A percentile compares a stretch with the other conserved stretches of the same genome.
Conservation (phyloP, 2,329 filamentous ascomycete species). For the Meredithiella fracta region DNA sequence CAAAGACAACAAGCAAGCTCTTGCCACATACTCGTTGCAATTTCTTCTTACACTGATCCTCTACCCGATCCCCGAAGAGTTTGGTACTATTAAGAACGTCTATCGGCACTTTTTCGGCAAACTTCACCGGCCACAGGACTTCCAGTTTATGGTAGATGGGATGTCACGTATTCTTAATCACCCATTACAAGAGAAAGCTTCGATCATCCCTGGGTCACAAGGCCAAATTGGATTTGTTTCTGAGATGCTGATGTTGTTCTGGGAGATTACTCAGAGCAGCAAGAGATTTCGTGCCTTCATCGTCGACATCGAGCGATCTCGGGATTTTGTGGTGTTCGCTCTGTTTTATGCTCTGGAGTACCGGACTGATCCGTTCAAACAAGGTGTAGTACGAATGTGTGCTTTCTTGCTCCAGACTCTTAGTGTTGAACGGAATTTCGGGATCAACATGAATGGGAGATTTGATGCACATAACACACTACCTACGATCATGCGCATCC, state of each 20-base stretch:
- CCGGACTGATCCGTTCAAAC: constrained; percentile 69
- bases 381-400: constrained; percentile 90
- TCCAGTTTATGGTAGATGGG: constrained; percentile 90
- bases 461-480: constrained; percentile 83
- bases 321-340: constrained; percentile 82
- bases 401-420: constrained; percentile 92
- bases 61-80: constrained; percentile 72
- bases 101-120: constrained; percentile 86
- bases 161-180: constrained; percentile 88
- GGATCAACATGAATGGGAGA: constrained; percentile 69
- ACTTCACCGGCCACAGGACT: constrained; percentile 84
- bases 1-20: constrained; percentile 65
- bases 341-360: constrained; percentile 88
- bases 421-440: constrained; percentile 84
- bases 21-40: constrained; percentile 85
- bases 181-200: constrained; percentile 72
- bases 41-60: constrained; percentile 71
- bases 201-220: constrained; percentile 63
- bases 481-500: constrained; percentile 63
- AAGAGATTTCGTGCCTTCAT: constrained; percentile 94
- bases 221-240: constrained; percentile 48
- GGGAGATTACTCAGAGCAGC: constrained; percentile 95
- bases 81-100: constrained; percentile 62
- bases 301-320: constrained; percentile 81
- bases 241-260: constrained; percentile 93